Conservation (phyloP, 495 filamentous ascomycete genomes). For the Podospora bellae-mahoneyi region DNA sequence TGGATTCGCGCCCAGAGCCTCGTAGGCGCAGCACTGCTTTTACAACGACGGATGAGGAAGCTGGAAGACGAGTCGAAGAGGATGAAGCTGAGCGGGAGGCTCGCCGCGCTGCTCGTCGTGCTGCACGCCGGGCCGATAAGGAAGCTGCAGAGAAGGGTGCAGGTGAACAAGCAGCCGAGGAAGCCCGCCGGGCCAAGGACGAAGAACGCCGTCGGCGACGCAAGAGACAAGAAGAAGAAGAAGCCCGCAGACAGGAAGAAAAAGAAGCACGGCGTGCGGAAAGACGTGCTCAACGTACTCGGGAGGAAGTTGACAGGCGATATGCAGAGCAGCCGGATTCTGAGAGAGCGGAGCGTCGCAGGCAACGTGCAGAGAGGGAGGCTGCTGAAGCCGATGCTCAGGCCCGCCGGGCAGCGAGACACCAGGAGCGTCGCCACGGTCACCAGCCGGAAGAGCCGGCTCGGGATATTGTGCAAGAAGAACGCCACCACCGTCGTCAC, state of each 20-base stretch:
- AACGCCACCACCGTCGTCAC: constrained; percentile 22
- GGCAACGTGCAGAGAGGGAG: constrained; percentile 41
- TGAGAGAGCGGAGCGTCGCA: constrained; percentile 43
- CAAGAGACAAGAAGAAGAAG: constrained; percentile 41
- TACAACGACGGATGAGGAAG: constrained; percentile 42
- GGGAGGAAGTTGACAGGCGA: constrained; percentile 43
- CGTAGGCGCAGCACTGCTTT: constrained; percentile 44
- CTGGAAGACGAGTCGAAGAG: constrained; percentile 25
- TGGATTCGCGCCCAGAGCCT: constrained; percentile 37
- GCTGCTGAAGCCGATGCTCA: constrained; percentile 46
- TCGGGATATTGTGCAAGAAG: constrained; percentile 34
- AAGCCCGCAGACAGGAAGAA: constrained; percentile 48
- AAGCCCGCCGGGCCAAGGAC: constrained; percentile 43
- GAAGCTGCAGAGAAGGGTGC: constrained; percentile 47
- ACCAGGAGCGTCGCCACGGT: constrained; percentile 21
- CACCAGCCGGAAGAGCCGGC: constrained; percentile 15
- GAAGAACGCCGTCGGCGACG: constrained; percentile 46
- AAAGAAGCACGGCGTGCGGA: constrained; percentile 52
- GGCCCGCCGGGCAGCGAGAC: constrained; percentile 43
- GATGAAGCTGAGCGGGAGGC: constrained; percentile 53
- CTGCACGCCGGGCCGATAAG: constrained; percentile 43
- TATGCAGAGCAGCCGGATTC: constrained; percentile 42
- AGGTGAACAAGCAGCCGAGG: constrained; percentile 46
- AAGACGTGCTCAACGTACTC: constrained; percentile 44
- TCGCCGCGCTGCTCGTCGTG: constrained; percentile 50